Percentiles rank a stretch among this genome's conserved stretches.
Conservation (phyloP, 1,139 yeast genomes). For the Eremothecium coryli region DNA sequence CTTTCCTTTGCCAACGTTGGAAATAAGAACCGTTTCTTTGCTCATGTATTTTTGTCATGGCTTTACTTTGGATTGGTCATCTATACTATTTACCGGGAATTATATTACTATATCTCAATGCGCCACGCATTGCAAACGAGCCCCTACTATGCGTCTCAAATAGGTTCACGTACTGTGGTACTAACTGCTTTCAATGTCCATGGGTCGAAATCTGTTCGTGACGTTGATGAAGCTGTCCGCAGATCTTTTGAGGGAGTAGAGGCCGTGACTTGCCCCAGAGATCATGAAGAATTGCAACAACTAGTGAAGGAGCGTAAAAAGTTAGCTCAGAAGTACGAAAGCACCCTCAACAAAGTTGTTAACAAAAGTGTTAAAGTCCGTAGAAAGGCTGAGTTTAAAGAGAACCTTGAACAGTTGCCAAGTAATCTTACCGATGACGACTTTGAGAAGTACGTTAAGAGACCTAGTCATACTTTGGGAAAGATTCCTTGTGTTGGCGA, state of each 20-base stretch:
- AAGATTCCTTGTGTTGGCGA: conserved; percentile 33
- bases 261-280: conserved; percentile 56
- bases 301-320: conserved; percentile 49
- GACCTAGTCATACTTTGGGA: conserved; percentile 57
- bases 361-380: conserved; percentile 49
- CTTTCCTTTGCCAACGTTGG: conserved; percentile 56
- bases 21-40: conserved; percentile 52
- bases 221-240: conserved; percentile 43
- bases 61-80: conserved; percentile 49
- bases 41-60: conserved; percentile 69
- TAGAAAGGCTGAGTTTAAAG: conserved; percentile 49
- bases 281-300: conserved; percentile 43
- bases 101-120: conserved; percentile 55
- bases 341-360: conserved; percentile 46
- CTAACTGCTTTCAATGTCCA: conserved; percentile 44
- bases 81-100: conserved; percentile 60
- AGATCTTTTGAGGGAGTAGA: conserved; percentile 52
- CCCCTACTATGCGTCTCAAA: conserved; percentile 57
- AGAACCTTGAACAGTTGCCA: conserved; percentile 34
- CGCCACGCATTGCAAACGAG: conserved; percentile 63
- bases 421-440: conserved; percentile 42
- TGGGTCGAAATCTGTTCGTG: conserved; percentile 18
- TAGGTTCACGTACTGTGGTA: conserved; percentile 58
- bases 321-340: conserved; percentile 49
- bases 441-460: conserved; percentile 46